Evolutionary conservation across 2,329 filamentous ascomycete species (phyloP), one percentile per base, ranked within the genome.

Genomic region (Cadophora sp.): DNA sequence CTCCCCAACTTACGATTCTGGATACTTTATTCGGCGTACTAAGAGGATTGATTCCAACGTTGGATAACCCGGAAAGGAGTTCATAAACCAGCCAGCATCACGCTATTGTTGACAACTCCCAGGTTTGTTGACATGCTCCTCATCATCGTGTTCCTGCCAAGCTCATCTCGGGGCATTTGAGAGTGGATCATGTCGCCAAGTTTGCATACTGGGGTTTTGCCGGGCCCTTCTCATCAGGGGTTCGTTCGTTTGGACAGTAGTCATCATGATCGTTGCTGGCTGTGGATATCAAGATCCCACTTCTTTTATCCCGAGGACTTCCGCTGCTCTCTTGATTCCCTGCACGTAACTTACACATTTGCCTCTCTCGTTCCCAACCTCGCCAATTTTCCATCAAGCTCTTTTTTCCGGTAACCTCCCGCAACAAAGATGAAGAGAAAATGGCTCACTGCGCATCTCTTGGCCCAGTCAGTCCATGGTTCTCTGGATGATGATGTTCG

Each of bases 201-300:
- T 43, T 55, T 48, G 7, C 11, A 45, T 39, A 30, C 41, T 64
- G 50, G 65, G 36, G 48, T 36, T 65, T 56, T 47, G 24, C 53
- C 62, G 43, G 50, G 20, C 24, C 24, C 36, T 43, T 14, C 51
- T 45, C 41, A 43, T 30, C 36, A 13, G 20, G 16, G 24, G 39
- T 45, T 20, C 33, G 27, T 30, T 30, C 27, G 27, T 6, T n/a
- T n/a, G n/a, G n/a, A 39, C 22, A 33, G 4, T 2, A 13, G 41
- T 30, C 18, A 60, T 33, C 39, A 59, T 59, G 56, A 24, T 59
- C 56, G 36, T n/a, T n/a, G n/a, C 16, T 45, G n/a, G 48, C 20
- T 36, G 20, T 41, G 6, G n/a, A n/a, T 27, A 39, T 59, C 20
- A 47, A 53, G 27, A 20, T 20, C 59, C 59, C n/a, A 36, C 59